Evolutionary conservation across 768 basidiomycete genomes (phyloP), one percentile per base, ranked within the genome.

Genomic region (Pleurotus ostreatus): DNA sequence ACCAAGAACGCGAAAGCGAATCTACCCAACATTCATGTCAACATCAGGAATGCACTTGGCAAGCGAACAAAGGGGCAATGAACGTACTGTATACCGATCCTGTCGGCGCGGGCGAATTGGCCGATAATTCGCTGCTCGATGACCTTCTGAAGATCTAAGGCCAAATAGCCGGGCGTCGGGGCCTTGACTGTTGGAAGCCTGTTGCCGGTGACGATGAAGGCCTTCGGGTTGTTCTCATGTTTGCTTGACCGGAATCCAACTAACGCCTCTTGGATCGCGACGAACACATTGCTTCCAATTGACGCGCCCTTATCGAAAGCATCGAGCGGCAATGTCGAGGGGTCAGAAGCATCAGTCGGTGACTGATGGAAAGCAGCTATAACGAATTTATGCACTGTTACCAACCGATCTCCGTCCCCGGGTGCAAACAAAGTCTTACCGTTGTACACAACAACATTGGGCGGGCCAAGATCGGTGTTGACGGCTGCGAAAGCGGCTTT

Each of bases 361-460:
- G 46, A 13, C n/a, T 13, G 40, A 12, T 61, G 47, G 18, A 54
- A 48, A 1, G 63, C 63, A 52, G 61, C 64, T 68, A 18, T 4
- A 2, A 38, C n/a, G 41, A 22, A 16, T 8, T 13, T 5, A 7
- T 44, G 38, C 20, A 40, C 2, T 16, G 40, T 18, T 18, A 16
- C 34, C 23, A 23, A 9, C 12, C 41, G 11, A 38, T 37, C 12
- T 18, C 18, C 20, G 25, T 2, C 23, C 26, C 20, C 20, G 9
- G 16, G 49, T 55, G 15, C 63, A 45, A 30, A 63, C 16, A 20
- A 49, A 41, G 47, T 53, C 40, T 58, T 66, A 58, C 78, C 78
- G 57, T 79, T 80, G 60, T 73, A 78, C 39, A 79, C 65, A 5
- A 81, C 77, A 44, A 79, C 65, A 45, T 76, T 78, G 3, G 78